These are phyloP conservation scores for Periconia digitata DNA, from an alignment of 2,329 filamentous ascomycete species.

Conservation along the genomic window DNA sequence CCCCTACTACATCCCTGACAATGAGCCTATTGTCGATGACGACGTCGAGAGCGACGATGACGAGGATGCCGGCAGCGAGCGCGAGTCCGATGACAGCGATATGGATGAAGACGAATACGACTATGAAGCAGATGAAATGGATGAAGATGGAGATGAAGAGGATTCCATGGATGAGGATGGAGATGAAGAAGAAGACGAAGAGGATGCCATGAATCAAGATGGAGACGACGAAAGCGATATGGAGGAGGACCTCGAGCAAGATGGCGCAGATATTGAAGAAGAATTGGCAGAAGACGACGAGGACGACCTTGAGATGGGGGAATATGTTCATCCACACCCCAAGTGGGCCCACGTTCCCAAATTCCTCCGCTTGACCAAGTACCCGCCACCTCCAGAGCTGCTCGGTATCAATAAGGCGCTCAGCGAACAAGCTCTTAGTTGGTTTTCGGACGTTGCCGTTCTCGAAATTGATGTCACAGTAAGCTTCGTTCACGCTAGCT, in stretches of 20 bases:
- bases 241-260: slow-evolving; percentile 4
- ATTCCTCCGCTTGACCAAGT: slow-evolving; percentile 34
- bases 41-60: slow-evolving; percentile 6
- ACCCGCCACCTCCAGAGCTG: slow-evolving; percentile 33
- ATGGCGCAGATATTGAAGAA: slow-evolving; percentile 1
- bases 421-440: slow-evolving; percentile 30
- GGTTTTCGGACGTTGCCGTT: slow-evolving; percentile 36
- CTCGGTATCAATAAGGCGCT: slow-evolving; percentile 33
- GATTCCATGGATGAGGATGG: slow-evolving; percentile 10
- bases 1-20: slow-evolving; percentile 14
- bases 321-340: slow-evolving; percentile 13
- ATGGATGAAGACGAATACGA: slow-evolving; percentile 4
- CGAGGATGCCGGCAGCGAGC: slow-evolving; percentile 9
- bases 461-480: slow-evolving; percentile 35
- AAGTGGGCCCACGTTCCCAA: slow-evolving; percentile 40
- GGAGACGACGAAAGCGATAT: slow-evolving; percentile 6
- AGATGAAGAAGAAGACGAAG: slow-evolving; percentile 5
- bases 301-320: slow-evolving; percentile 6
- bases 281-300: slow-evolving; percentile 9
- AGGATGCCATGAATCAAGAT: slow-evolving; percentile 4
- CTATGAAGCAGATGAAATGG: slow-evolving; percentile 8
- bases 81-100: slow-evolving; percentile 9
- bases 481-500: slow-evolving; percentile 36
- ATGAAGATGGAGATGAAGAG: slow-evolving; percentile 11
- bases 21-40: slow-evolving; percentile 5